Base-by-base conservation (phyloP, 2,329 filamentous ascomycete genomes). In the Uncinocarpus reesii region DNA sequence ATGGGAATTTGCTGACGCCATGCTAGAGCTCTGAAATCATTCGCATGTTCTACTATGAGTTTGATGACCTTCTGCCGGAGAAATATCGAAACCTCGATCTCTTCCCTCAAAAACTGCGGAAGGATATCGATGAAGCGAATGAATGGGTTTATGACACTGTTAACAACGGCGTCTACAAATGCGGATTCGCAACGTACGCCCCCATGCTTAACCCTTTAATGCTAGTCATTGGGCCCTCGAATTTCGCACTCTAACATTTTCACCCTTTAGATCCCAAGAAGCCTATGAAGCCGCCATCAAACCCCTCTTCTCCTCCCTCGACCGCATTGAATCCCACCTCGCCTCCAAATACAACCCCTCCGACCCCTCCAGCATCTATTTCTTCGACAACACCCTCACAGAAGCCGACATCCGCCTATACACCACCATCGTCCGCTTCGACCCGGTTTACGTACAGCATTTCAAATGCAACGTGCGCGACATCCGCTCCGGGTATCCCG, bases 401-500 rank as follows among this genome's bases (percentile, higher is more conserved):
- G 89, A 95, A 70, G 83, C 81, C 0, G 88, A 94, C 62, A 76
- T 95, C 47, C 68, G 88, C 36, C 73, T 94, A 60, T 84, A 75
- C 60, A 81, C 83, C 11, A 87, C 83, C 3, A 77, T 87, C 41
- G 71, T 84, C 53, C 79, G 83, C 2, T 86, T 86, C 57, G 84
- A 88, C 53, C 69, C 76, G 24, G 83, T 86, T 58, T 93, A 93
- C 61, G 84, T 93, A 46, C 86, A 92, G 69, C 84, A 82, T 59
- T 82, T 82, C 70, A 83, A 82, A 66, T 89, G 84, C 71, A 94
- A 94, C 69, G 71, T 94, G 52, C 76, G 82, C 20, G 87, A 93
- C 65, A 89, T 94, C 61, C 77, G 88, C 35, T 82, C 78, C 6
- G 87, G 87, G 1, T 95, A 92, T 63, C 89, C 89, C 23, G 71